Evolutionary conservation across 306 rosid genomes (phyloP), one percentile per base, ranked within the genome.

Genomic region (Casuarina equisetifolia): DNA sequence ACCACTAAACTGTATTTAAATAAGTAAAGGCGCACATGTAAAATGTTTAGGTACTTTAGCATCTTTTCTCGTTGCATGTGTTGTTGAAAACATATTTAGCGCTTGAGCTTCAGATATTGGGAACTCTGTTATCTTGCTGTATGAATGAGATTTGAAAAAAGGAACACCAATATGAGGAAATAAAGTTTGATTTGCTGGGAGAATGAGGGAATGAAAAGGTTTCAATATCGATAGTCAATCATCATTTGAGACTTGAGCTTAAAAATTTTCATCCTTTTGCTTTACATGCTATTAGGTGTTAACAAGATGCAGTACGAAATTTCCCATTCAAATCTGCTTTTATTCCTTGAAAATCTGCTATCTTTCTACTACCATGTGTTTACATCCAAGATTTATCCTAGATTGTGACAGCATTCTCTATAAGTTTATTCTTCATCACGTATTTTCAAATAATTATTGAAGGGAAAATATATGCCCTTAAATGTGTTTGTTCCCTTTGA

Each of bases 11-110:
- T 67, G 25, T 49, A 67, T 38, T 43, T 67, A 67, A 17, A 17
- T 4, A 67, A 67, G 13, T 67, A 42, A 50, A 67, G 40, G 36
- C 43, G 42, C 70, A 66, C 6, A 44, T 15, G 45, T 3, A 32
- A 35, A 2, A 7, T 36, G n/a, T 16, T 5, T 66, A 35, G 49
- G 36, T 67, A 35, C 32, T n/a, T 67, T 67, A 17, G 17, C 15
- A 19, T 19, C 78, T 55, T 54, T 69, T 69, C 36, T 62, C 5
- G 25, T 72, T 81, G n/a, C 42, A 6, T 53, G 39, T 39, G 49
- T 10, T 58, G 40, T 40, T 40, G 13, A 9, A 66, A 40, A 16
- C 70, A 46, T 40, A 39, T 9, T 17, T 13, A 4, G 70, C 15
- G 45, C 49, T 66, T 66, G 12, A 15, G 49, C 10, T 38, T 10